Conservation (phyloP, 345 rosid genomes). For the Raphanus raphanistrum region DNA sequence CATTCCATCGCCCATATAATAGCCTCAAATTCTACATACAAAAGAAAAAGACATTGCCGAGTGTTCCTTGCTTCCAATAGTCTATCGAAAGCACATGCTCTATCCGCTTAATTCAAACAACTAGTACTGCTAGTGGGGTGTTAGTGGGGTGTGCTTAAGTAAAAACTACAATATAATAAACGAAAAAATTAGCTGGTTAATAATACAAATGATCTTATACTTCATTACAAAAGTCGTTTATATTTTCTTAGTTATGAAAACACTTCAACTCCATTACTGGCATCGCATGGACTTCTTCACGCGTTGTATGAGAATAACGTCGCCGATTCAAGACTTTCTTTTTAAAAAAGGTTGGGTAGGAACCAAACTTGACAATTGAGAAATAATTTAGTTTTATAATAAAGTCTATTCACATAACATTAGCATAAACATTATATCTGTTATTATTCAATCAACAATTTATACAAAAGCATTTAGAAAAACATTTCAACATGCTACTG, state of each 20-base stretch:
- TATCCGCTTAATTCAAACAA: conserved; percentile 31
- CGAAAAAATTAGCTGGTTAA: background rate
- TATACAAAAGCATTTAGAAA: no score
- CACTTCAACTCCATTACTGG: conserved; percentile 22
- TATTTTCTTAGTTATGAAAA: conserved; percentile 20
- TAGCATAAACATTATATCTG: no score
- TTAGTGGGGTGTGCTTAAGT: conserved; percentile 28
- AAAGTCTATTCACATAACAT: background rate
- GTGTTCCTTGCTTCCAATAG: no score
- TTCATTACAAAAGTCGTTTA: conserved; percentile 8
- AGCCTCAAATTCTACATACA: no score
- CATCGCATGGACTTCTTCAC: conserved; percentile 30
- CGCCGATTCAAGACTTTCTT: background rate
- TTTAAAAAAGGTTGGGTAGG: background rate
- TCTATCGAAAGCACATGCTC: conserved; percentile 23
- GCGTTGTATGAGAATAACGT: conserved; percentile 17
- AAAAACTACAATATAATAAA: background rate
- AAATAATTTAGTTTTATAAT: background rate
- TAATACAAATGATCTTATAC: conserved; percentile 1
- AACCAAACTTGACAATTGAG: conserved; percentile 1
- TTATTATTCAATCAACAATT: no score
- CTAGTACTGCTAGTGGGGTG: conserved; percentile 28
- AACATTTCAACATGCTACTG: no score
- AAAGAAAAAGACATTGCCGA: no score
- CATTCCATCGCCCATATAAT: no score